These are phyloP conservation scores for Massarina eburnea DNA, from an alignment of 2,329 filamentous ascomycete species.

Conservation along the genomic window DNA sequence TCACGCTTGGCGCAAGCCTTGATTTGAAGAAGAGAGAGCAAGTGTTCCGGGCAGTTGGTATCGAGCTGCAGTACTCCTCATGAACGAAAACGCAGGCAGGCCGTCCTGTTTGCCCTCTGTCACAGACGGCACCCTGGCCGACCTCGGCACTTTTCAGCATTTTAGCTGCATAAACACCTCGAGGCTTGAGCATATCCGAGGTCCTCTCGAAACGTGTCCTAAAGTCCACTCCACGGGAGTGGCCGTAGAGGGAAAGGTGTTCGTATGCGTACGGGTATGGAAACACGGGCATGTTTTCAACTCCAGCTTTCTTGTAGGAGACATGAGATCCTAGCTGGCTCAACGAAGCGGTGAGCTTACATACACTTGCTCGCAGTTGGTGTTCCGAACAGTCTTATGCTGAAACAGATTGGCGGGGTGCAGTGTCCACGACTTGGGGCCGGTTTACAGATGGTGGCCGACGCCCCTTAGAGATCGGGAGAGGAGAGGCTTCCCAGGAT, in stretches of 20 bases:
- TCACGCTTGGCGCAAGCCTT: constrained; percentile 84
- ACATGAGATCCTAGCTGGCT: constrained; percentile 17
- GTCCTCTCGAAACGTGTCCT: constrained; percentile 7
- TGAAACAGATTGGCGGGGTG: constrained; percentile 29
- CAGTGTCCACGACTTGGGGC: constrained; percentile 11
- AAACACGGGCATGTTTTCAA: constrained; percentile 11
- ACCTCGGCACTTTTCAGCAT: constrained; percentile 6
- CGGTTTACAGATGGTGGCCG: not conserved
- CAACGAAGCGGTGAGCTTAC: constrained; percentile 15
- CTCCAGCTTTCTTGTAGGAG: constrained; percentile 19
- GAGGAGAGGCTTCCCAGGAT: no score
- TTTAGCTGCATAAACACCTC: not conserved
- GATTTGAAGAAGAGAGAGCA: constrained; percentile 76
- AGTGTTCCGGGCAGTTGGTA: constrained; percentile 73
- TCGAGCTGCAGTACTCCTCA: constrained; percentile 83
- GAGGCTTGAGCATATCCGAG: constrained; percentile 1
- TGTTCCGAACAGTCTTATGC: constrained; percentile 27
- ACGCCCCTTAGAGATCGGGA: not conserved
- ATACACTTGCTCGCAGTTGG: constrained; percentile 14
- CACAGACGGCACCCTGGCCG: constrained; percentile 7
- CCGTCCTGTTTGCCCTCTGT: constrained; percentile 4
- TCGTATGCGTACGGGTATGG: constrained; percentile 17
- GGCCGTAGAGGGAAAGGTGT: constrained; percentile 15
- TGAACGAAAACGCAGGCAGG: constrained; percentile 47
- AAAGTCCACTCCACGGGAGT: constrained; percentile 1